Evolutionary conservation across 2,329 filamentous ascomycete genomes (phyloP).

Genomic region (Didymella exigua): DNA sequence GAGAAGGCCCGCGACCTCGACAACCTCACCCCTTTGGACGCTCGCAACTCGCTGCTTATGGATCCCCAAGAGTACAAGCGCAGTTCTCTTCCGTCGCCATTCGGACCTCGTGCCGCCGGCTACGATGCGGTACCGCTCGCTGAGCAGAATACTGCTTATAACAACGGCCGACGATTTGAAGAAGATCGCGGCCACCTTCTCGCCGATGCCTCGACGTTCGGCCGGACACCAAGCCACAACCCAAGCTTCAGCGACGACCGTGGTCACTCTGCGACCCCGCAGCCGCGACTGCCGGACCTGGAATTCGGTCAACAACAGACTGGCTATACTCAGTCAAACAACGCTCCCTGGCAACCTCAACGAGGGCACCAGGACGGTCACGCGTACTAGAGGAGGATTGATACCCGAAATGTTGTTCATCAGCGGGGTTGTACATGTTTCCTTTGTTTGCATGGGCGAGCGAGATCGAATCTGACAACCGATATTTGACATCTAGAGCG

Average conservation of each 20-base stretch:
- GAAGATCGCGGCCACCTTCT: conserved; percentile 43
- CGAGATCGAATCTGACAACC: conserved; percentile 1
- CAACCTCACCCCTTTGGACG: conserved; percentile 82
- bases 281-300: conserved; percentile 40
- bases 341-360: conserved; percentile 36
- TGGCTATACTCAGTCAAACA: conserved; percentile 24
- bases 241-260: conserved; percentile 30
- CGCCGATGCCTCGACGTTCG: conserved; percentile 44
- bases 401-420: conserved; percentile 15
- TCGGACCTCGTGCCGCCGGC: conserved; percentile 36
- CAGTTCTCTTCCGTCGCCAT: conserved; percentile 38
- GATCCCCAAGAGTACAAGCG: conserved; percentile 59
- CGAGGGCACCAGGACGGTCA: conserved; percentile 30
- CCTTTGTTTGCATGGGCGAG: conserved; percentile 18
- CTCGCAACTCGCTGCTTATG: conserved; percentile 83
- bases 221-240: conserved; percentile 29
- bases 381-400: conserved; percentile 31
- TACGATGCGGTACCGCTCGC: conserved; percentile 48
- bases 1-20: conserved; percentile 82
- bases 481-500: conserved; percentile 15
- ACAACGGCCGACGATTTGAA: conserved; percentile 29
- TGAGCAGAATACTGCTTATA: conserved; percentile 43
- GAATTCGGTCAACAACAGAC: conserved; percentile 28
- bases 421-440: conserved; percentile 11
- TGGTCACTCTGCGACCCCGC: conserved; percentile 34